Conservation (phyloP, 805 yeast species). For the Dipodascopsis tothii region DNA sequence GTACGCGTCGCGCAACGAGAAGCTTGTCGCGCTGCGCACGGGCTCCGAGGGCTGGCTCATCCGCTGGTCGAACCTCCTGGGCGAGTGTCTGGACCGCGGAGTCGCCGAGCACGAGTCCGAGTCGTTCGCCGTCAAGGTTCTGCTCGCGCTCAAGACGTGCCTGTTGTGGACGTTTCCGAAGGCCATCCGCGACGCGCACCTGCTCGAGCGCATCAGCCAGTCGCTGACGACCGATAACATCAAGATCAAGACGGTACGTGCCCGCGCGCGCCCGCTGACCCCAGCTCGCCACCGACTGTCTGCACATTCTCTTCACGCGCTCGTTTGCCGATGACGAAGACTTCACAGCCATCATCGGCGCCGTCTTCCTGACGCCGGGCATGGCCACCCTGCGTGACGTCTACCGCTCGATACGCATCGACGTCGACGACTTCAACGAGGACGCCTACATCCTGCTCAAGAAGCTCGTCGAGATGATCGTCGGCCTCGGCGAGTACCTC, state of each 20-base stretch:
- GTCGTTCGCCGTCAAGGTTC: constrained; percentile 53
- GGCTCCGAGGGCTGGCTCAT: constrained; percentile 79
- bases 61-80: constrained; percentile 57
- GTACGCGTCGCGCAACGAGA: constrained; percentile 60
- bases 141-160: constrained; percentile 81
- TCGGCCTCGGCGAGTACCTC: constrained; percentile 72
- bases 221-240: constrained; percentile 38
- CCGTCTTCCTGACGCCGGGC: constrained; percentile 69
- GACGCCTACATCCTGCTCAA: constrained; percentile 71
- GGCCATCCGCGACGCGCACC: constrained; percentile 58
- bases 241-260: constrained; percentile 38
- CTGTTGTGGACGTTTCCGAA: constrained; percentile 84
- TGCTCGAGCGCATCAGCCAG: constrained; percentile 54
- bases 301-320: constrained; percentile 81
- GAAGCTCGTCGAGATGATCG: constrained; percentile 88
- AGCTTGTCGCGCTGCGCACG: constrained; percentile 53
- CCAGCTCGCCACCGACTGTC: constrained; percentile 72
- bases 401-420: constrained; percentile 44
- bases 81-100: constrained; percentile 37
- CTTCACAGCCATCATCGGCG: constrained; percentile 68
- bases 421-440: constrained; percentile 67
- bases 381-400: constrained; percentile 59
- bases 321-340: constrained; percentile 59
- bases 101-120: constrained; percentile 34
- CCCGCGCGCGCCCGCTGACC: not conserved